phyloP scores from a whole-genome alignment of 2,329 filamentous ascomycete species.

The Xylariaceae sp. region DNA sequence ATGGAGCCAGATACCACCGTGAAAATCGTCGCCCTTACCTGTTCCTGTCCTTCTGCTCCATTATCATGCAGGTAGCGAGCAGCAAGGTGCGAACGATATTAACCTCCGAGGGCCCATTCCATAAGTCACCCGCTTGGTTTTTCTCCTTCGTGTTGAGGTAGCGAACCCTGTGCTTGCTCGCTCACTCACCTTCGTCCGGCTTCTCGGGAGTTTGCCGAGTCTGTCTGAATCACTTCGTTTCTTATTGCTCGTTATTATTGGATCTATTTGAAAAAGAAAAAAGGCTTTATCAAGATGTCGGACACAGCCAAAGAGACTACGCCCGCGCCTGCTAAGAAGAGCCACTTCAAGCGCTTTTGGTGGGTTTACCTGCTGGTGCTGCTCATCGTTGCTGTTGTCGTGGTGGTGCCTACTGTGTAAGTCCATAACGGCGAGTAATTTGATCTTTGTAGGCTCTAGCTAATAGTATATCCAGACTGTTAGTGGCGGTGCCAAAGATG shows the following conservation, averaged over 20 bases:
- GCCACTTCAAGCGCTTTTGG: constrained; percentile 64
- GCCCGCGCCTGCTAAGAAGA: constrained; percentile 40
- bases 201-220: background rate
- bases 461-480: constrained; percentile 50
- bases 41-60: background rate
- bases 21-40: background rate
- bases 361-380: constrained; percentile 63
- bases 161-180: background rate
- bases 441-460: background rate
- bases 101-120: no score
- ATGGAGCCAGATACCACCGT: background rate
- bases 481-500: constrained; percentile 62
- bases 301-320: background rate
- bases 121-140: background rate
- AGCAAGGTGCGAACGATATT: no score
- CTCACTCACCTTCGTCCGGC: background rate
- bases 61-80: constrained; percentile 4
- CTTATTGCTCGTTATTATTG: background rate
- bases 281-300: constrained; percentile 16
- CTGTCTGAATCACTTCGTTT: background rate
- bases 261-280: background rate
- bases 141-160: background rate
- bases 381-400: constrained; percentile 51
- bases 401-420: constrained; percentile 66
- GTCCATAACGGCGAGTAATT: constrained; percentile 38